Percentiles rank a stretch among this genome's conserved stretches.
Conservation (phyloP, 768 basidiomycete species). For the Lactifluus echinatus region DNA sequence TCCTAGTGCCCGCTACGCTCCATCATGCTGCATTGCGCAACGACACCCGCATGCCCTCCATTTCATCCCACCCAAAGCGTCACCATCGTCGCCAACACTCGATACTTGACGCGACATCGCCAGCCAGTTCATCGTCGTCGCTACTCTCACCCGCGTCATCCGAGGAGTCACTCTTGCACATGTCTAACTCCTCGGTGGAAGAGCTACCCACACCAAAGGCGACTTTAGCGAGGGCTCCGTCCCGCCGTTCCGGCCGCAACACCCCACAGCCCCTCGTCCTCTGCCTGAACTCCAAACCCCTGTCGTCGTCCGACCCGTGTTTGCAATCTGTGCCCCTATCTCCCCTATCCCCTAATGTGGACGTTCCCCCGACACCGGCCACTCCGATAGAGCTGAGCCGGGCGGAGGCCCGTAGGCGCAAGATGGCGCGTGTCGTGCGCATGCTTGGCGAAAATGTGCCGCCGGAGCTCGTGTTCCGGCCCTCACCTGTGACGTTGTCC, state of each 20-base stretch:
- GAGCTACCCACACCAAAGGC: slow-evolving; percentile 19
- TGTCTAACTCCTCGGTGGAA: slow-evolving; percentile 22
- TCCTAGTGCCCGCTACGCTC: neutral
- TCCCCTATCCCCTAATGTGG: neutral
- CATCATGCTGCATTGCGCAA: neutral
- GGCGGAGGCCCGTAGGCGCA: slow-evolving; percentile 14
- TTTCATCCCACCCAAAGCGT: neutral
- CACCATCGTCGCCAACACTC: slow-evolving; percentile 10
- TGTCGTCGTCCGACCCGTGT: slow-evolving; percentile 25
- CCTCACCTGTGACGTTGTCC: too few species aligned
- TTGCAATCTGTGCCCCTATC: slow-evolving; percentile 30
- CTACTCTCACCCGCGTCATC: slow-evolving; percentile 20
- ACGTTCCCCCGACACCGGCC: neutral
- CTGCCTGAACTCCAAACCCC: slow-evolving; percentile 25
- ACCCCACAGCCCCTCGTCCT: slow-evolving; percentile 28
- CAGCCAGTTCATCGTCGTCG: neutral
- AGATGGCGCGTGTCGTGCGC: slow-evolving; percentile 21
- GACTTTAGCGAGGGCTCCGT: slow-evolving; percentile 11
- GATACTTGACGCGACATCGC: neutral
- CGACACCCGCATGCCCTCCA: neutral
- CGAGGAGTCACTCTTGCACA: slow-evolving; percentile 21
- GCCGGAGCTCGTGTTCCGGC: slow-evolving; percentile 25
- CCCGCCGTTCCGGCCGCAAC: slow-evolving; percentile 10
- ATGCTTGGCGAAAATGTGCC: slow-evolving; percentile 27
- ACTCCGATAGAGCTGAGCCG: slow-evolving; percentile 7